phyloP scores from a whole-genome alignment of 257 asterid species.

The Lycium barbarum region DNA sequence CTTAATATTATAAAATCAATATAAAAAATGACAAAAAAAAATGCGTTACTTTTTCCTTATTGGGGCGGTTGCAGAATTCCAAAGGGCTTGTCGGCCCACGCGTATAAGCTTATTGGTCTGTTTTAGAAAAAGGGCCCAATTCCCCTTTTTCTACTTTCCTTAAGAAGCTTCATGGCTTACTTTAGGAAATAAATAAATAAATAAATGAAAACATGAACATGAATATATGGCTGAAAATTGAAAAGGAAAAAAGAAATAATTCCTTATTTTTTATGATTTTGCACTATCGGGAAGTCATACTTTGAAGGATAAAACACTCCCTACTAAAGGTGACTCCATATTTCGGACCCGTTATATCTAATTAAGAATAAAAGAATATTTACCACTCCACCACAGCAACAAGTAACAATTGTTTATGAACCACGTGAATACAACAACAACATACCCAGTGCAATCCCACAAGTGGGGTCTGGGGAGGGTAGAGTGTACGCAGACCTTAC shows the following conservation, averaged over 20 bases:
- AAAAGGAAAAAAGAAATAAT: not conserved
- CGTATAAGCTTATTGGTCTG: conserved; percentile 2
- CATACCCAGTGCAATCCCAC: too few species aligned
- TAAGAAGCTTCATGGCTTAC: conserved; percentile 1
- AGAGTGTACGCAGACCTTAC: too few species aligned
- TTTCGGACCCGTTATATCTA: accelerated
- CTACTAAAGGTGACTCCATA: not conserved
- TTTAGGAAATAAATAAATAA: not conserved
- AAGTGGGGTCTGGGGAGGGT: too few species aligned
- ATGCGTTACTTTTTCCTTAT: not conserved
- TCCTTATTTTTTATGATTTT: too few species aligned
- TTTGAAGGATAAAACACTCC: too few species aligned
- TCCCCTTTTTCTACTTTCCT: not conserved
- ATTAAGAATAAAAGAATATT: not conserved
- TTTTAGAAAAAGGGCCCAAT: conserved; percentile 21
- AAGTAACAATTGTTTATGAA: not conserved
- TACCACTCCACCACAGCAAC: not conserved
- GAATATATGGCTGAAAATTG: not conserved
- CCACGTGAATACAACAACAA: not conserved
- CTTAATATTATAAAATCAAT: not conserved
- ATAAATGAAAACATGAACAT: not conserved
- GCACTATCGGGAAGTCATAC: not conserved
- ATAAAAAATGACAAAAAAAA: not conserved
- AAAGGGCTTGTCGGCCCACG: conserved; percentile 25
- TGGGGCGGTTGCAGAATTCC: not conserved